Base-by-base conservation (phyloP, 192 early-diverging fungal species). In the Coemansia sp. region DNA sequence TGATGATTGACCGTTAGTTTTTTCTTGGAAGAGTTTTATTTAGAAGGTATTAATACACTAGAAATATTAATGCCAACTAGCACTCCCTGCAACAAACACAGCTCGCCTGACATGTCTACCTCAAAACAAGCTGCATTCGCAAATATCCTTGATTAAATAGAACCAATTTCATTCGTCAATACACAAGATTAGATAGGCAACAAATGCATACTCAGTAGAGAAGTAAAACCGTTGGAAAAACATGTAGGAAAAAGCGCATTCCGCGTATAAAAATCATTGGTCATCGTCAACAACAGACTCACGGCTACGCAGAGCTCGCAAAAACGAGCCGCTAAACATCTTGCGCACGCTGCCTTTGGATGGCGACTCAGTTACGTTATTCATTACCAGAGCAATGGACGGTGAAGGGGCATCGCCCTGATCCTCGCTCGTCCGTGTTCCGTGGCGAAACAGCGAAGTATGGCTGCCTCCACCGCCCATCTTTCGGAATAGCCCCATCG, bases 291-390 rank as follows among this genome's bases (percentile, higher is more conserved):
- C 67, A 55, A 73, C 71, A 14, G 76, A 70, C 57, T 79, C 76
- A 53, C 76, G 76, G 71, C 76, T 79, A 27, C 72, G 70, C 60
- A 79, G 49, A 0, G 66, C 71, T 41, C 76, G 76, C 57, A 79
- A 23, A 57, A 79, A 64, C n/a, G 71, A 67, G 3, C 68, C 76
- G 35, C 76, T 79, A 38, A 79, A 73, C 76, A 73, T 79, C 50
- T 79, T 79, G 64, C 76, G 76, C 17, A 79, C 41, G 41, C 41
- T 45, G 41, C 41, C 41, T n/a, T 45, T 45, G 14, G 41, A 45
- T n/a, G 41, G 41, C 14, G 41, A 45, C 14, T 45, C 41, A n/a
- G 15, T n/a, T 12, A n/a, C 41, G 15, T 45, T 45, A 45, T 45
- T 45, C 41, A 45, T 45, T n/a, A 45, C 41, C 49, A 51, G 21